Evolutionary conservation across 305 asterid genomes (phyloP), one percentile per base, ranked within the genome.

Genomic region (Lippia alba): DNA sequence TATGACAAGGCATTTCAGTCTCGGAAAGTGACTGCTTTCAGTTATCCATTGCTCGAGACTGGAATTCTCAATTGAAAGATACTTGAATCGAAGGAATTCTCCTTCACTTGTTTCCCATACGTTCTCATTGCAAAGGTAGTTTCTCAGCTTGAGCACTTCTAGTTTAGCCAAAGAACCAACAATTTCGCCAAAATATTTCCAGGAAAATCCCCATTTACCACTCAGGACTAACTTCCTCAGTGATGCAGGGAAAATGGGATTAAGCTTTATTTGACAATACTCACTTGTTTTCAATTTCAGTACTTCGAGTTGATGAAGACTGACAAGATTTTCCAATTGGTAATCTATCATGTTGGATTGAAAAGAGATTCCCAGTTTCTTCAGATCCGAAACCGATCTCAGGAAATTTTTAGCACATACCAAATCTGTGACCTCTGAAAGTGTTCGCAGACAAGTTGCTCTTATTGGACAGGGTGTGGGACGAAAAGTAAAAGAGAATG

Each of bases 71-170:
- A 68, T 12, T 3, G 12, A 5, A 18, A 74, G 24, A 39, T 2
- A 67, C 15, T 74, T 61, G 8, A 75, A 40, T 6, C 5, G 18
- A 7, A 3, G 32, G 53, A 67, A 74, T 7, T 50, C 56, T 15
- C 56, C 56, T 50, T 50, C 56, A 50, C 9, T 50, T 50, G 56
- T 50, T 50, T 50, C 56, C 56, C 56, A 48, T 12, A 3, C 3
- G 2, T 16, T 2, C 4, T 20, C 56, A 15, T 3, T 3, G 20
- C 56, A 50, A 16, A 20, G 10, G 0, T 15, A 50, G 16, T 50
- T 2, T 50, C 56, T 50, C 7, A 50, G 56, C 16, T 50, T 50
- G 16, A 50, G 56, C 56, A 50, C 56, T 15, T 50, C 56, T 4
- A 50, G 56, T 0, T 15, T 15, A 50, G 56, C 20, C 56, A 50